Conservation (phyloP, 2,329 filamentous ascomycete species). For the Colletotrichum tofieldiae region DNA sequence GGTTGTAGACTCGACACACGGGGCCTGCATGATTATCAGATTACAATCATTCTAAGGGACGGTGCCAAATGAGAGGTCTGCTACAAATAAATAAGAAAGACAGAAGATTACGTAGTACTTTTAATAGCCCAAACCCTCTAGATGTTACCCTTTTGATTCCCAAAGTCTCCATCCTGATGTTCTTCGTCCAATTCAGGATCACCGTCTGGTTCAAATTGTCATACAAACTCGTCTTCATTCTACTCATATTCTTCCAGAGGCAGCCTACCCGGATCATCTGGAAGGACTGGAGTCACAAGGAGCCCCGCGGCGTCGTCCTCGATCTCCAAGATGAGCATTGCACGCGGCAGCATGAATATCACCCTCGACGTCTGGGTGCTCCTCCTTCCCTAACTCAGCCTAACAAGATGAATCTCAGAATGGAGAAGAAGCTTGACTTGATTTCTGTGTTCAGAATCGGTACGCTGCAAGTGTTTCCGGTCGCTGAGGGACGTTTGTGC, state of each 20-base stretch:
- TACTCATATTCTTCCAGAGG: constrained; percentile 58
- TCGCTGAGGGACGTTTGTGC: too few species aligned
- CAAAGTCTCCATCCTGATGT: constrained; percentile 52
- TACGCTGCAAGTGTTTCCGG: constrained; percentile 23
- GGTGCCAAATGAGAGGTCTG: constrained; percentile 58
- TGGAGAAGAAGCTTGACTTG: constrained; percentile 55
- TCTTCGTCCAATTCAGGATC: constrained; percentile 43
- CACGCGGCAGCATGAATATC: constrained; percentile 61
- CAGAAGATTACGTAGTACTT: constrained; percentile 50
- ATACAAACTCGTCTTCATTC: constrained; percentile 48
- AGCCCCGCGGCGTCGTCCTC: constrained; percentile 51
- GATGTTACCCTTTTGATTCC: constrained; percentile 52
- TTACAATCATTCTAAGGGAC: constrained; percentile 19
- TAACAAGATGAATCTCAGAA: constrained; percentile 49
- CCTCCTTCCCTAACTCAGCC: constrained; percentile 56
- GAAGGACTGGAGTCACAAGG: constrained; percentile 49
- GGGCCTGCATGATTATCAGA: constrained; percentile 53
- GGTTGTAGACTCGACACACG: constrained; percentile 68
- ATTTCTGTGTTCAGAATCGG: constrained; percentile 56
- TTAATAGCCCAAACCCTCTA: constrained; percentile 54
- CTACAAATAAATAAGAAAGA: constrained; percentile 32
- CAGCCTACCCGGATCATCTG: constrained; percentile 60
- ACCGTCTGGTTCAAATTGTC: constrained; percentile 44
- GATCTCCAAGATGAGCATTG: constrained; percentile 57
- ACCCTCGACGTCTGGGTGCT: constrained; percentile 60